Conservation (phyloP, 768 basidiomycete genomes). For the Naganishia kalamii region DNA sequence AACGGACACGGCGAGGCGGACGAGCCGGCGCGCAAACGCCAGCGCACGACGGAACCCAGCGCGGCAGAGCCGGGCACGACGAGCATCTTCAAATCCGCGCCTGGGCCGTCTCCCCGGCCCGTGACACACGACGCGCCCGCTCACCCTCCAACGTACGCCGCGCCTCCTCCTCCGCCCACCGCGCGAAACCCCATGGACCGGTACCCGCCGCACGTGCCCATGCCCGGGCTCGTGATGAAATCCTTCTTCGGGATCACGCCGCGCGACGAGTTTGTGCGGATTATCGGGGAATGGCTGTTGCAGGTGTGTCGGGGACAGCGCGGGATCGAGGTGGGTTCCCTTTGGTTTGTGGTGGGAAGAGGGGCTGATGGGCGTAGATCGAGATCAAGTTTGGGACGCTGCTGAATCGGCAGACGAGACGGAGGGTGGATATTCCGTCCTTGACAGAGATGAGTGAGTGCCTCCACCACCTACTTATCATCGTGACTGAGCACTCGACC, state of each 20-base stretch:
- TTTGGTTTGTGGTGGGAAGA: neutral
- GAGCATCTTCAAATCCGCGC: neutral
- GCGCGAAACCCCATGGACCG: neutral
- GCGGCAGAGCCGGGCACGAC: neutral
- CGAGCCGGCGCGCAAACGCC: neutral
- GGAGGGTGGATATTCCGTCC: slow-evolving; percentile 30
- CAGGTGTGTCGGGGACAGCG: slow-evolving; percentile 26
- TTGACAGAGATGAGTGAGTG: slow-evolving; percentile 36
- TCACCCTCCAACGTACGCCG: neutral
- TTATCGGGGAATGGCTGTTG: slow-evolving; percentile 42
- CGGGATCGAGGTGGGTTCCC: slow-evolving; percentile 34
- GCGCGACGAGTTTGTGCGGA: slow-evolving; percentile 35
- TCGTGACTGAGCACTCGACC: neutral
- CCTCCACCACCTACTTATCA: too few species aligned
- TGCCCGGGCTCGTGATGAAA: slow-evolving; percentile 20
- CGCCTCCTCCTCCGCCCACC: neutral
- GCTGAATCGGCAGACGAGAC: slow-evolving; percentile 22
- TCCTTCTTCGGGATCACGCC: slow-evolving; percentile 42
- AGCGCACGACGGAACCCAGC: neutral
- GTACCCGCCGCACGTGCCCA: slow-evolving; percentile 3
- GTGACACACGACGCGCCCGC: neutral
- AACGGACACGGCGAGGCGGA: neutral
- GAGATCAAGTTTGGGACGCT: slow-evolving; percentile 43
- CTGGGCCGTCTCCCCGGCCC: neutral
- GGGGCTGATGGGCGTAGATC: slow-evolving; percentile 26